Evolutionary conservation across 805 yeast species (phyloP).

Genomic region (Suhomyces tanzawaensis): DNA sequence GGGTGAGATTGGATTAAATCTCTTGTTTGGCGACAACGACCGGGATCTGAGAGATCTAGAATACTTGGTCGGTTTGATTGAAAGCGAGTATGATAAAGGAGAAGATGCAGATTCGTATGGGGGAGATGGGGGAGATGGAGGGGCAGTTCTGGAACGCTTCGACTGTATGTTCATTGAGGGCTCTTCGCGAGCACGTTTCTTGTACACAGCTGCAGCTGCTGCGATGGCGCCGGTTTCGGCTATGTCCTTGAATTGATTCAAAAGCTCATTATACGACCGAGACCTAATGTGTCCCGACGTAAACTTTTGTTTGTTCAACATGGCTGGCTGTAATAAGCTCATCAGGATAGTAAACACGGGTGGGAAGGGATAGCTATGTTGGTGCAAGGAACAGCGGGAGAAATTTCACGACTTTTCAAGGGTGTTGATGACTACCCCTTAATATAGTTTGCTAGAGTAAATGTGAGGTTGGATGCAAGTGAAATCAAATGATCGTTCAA

Average conservation of each 20-base stretch:
- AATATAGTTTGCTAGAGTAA: too few relatives aligned
- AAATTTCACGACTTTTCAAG: too few relatives aligned
- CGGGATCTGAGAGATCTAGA: constrained; percentile 11
- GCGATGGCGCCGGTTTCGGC: constrained; percentile 4
- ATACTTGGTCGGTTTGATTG: constrained; percentile 9
- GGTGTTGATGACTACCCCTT: too few relatives aligned
- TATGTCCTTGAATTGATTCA: constrained; percentile 24
- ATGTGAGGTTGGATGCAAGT: too few relatives aligned
- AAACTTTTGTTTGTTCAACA: constrained; percentile 31
- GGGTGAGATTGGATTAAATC: constrained; percentile 18
- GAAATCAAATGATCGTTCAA: too few relatives aligned
- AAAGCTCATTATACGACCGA: constrained; percentile 34
- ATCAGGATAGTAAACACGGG: too few relatives aligned
- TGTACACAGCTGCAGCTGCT: constrained; percentile 9
- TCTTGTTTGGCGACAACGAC: constrained; percentile 13
- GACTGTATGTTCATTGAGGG: constrained; percentile 12
- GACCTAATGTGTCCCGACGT: constrained; percentile 31
- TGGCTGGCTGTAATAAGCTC: constrained; percentile 33
- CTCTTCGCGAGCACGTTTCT: constrained; percentile 22
- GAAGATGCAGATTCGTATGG: constrained; percentile 10
- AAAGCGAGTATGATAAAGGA: not conserved
- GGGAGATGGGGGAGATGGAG: constrained; percentile 37
- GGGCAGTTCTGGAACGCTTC: constrained; percentile 47
- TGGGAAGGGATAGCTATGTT: too few relatives aligned
- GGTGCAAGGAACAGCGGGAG: not conserved